Evolutionary conservation across 768 basidiomycete genomes (phyloP), one percentile per base, ranked within the genome.

Genomic region (Exidia glandulosa): DNA sequence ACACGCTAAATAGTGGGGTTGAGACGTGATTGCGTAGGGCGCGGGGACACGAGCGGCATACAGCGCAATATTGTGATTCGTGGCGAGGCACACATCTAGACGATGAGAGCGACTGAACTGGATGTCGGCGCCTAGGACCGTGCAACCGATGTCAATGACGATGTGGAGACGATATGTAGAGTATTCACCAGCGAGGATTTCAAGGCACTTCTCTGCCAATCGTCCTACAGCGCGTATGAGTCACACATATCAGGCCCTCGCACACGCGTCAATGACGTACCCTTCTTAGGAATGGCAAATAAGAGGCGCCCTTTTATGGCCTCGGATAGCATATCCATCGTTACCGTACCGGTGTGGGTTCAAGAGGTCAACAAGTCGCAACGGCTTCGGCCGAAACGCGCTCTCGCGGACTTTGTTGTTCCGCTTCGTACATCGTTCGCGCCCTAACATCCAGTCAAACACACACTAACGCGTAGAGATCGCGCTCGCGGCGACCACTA

Each of bases 271-370:
- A 2, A 25, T 41, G 32, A 32, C 19, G 55, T 63, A 86, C 95
- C 95, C 83, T 98, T 99, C 79, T 98, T 98, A 1, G 95, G 95
- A 66, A 99, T 90, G 9, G 94, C 95, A 66, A 99, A 95, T 36
- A 99, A 77, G 62, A 95, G 69, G 48, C 94, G 83, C 54, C 91
- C 93, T 62, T 91, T 80, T 58, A 98, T 79, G 23, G 85, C 74
- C 64, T 93, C 90, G n/a, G 80, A 70, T 70, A 93, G 85, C 82
- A 75, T 59, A 36, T 72, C 70, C 72, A 84, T 68, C 41, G 23
- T 45, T 10, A n/a, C n/a, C n/a, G n/a, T n/a, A n/a, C n/a, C n/a
- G n/a, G n/a, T n/a, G n/a, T n/a, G n/a, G n/a, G n/a, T n/a, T n/a
- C n/a, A n/a, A n/a, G n/a, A n/a, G n/a, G n/a, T n/a, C n/a, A n/a